Percentiles rank a stretch among this genome's conserved stretches.
Evolutionary conservation across 2,329 filamentous ascomycete species (phyloP).

Genomic region (Plenodomus tracheiphilus): DNA sequence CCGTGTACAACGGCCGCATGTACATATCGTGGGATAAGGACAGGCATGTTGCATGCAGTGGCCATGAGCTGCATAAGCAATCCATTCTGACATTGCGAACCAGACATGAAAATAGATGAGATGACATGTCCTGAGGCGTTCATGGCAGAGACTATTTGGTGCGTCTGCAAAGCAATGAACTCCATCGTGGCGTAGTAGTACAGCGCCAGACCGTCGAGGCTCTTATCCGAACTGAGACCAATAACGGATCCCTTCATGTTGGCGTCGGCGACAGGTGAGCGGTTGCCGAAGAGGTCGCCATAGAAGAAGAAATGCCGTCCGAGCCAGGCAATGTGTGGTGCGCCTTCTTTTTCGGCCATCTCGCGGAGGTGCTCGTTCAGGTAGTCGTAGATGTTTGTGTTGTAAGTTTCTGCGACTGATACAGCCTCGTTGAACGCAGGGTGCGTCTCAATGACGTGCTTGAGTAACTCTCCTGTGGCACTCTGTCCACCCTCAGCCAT

Average conservation of each 20-base stretch:
- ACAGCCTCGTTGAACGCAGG: constrained; percentile 82
- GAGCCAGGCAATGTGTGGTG: constrained; percentile 80
- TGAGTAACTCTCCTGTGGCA: constrained; percentile 90
- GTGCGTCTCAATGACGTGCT: constrained; percentile 93
- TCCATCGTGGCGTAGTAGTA: constrained; percentile 97
- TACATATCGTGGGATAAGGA: constrained; percentile 90
- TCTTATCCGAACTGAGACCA: constrained; percentile 84
- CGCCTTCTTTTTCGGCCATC: constrained; percentile 68
- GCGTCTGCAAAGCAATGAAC: constrained; percentile 95
- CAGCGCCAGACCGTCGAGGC: constrained; percentile 81
- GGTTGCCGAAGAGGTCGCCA: constrained; percentile 95
- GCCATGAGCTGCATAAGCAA: constrained; percentile 91
- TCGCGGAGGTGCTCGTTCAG: constrained; percentile 84
- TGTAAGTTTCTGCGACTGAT: constrained; percentile 77
- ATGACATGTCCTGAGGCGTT: constrained; percentile 87
- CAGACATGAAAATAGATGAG: constrained; percentile 96
- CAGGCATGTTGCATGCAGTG: constrained; percentile 87
- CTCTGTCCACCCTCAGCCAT: constrained; percentile 97
- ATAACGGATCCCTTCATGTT: constrained; percentile 91
- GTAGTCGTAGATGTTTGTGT: constrained; percentile 92
- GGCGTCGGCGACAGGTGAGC: constrained; percentile 88
- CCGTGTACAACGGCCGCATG: constrained; percentile 95
- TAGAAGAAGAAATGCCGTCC: constrained; percentile 98
- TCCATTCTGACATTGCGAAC: constrained; percentile 94
- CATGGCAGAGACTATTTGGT: constrained; percentile 94